These are phyloP conservation scores for Termitomyces sp. DNA, from an alignment of 768 basidiomycete genomes.

Conservation along the genomic window DNA sequence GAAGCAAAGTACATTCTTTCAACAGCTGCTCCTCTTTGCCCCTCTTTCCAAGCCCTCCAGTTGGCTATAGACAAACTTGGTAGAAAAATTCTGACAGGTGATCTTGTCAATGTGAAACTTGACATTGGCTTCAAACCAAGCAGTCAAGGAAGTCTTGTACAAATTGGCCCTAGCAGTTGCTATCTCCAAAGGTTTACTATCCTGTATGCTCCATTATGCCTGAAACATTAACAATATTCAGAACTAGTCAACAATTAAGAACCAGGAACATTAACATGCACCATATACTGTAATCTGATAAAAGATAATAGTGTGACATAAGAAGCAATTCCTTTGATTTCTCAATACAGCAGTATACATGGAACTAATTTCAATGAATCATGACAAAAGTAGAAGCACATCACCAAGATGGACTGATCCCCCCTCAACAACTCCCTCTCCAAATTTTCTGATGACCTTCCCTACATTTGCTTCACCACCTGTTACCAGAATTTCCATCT, in stretches of 20 bases:
- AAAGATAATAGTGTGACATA: too few species aligned
- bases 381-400: slow-evolving; percentile 29
- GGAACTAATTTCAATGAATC: not conserved
- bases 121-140: not conserved
- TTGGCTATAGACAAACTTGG: too few species aligned
- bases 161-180: not conserved
- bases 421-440: slow-evolving; percentile 37
- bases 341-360: too few species aligned
- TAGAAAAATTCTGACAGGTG: not conserved
- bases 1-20: not conserved
- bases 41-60: not conserved
- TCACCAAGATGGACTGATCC: slow-evolving; percentile 43
- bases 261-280: too few species aligned
- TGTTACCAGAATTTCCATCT: slow-evolving; percentile 50
- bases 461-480: slow-evolving; percentile 42
- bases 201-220: too few species aligned
- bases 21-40: not conserved
- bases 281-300: too few species aligned
- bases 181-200: too few species aligned
- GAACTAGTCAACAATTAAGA: too few species aligned
- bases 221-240: too few species aligned
- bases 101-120: not conserved
- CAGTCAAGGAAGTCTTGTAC: not conserved
- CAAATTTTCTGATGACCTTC: slow-evolving; percentile 32
- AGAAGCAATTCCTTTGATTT: too few species aligned